Percentiles rank a stretch among this genome's conserved stretches.
Conservation (phyloP, 805 yeast species). For the Scheffersomyces ergatensis region DNA sequence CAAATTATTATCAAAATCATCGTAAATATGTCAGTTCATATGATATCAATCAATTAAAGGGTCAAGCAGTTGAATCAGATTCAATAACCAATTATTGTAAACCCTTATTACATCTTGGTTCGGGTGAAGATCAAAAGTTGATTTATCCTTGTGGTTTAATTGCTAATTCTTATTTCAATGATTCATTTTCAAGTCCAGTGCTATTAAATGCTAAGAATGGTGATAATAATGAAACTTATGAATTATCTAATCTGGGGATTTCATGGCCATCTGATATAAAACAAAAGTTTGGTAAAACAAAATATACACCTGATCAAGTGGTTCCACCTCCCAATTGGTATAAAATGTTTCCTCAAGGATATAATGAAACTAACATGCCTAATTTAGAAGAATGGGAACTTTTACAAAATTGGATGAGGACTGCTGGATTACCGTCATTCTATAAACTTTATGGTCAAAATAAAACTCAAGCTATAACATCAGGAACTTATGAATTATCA, state of each 20-base stretch:
- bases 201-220: slow-evolving; percentile 45
- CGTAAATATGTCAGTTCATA: slow-evolving; percentile 86
- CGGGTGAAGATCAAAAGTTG: slow-evolving; percentile 38
- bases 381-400: slow-evolving; percentile 75
- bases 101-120: slow-evolving; percentile 38
- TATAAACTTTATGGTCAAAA: slow-evolving; percentile 80
- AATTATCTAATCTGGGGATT: slow-evolving; percentile 55
- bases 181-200: slow-evolving; percentile 62
- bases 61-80: slow-evolving; percentile 58
- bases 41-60: slow-evolving; percentile 78
- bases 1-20: slow-evolving; percentile 93
- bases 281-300: slow-evolving; percentile 65
- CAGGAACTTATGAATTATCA: slow-evolving; percentile 69
- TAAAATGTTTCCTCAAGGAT: slow-evolving; percentile 77
- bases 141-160: slow-evolving; percentile 93
- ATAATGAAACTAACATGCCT: slow-evolving; percentile 78
- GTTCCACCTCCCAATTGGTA: slow-evolving; percentile 96
- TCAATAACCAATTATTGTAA: slow-evolving; percentile 43
- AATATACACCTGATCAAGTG: slow-evolving; percentile 63
- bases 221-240: slow-evolving; percentile 40
- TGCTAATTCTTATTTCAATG: slow-evolving; percentile 91
- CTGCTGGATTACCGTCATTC: slow-evolving; percentile 90
- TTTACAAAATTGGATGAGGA: slow-evolving; percentile 97
- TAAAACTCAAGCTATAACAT: slow-evolving; percentile 49
- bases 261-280: slow-evolving; percentile 82